phyloP scores from a whole-genome alignment of 164 flowering plant species.

The Aristolochia contorta region DNA sequence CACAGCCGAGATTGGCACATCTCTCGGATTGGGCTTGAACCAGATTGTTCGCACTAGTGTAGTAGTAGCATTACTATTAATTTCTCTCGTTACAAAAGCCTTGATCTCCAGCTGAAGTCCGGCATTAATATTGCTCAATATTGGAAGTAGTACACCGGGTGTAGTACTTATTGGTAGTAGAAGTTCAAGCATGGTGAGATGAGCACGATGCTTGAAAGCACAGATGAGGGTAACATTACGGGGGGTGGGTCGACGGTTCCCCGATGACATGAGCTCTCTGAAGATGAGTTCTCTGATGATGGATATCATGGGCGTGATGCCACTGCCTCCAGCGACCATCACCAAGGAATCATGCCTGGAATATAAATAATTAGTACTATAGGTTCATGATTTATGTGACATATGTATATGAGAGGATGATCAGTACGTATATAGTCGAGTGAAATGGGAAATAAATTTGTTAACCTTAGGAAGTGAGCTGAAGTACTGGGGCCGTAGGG shows the following conservation, averaged over 20 bases:
- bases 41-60: constrained; percentile 26
- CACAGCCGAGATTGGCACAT: constrained; percentile 40
- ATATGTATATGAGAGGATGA: too few relatives aligned
- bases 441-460: not conserved
- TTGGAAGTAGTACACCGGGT: constrained; percentile 18
- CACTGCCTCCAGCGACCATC: constrained; percentile 85
- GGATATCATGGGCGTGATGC: constrained; percentile 74
- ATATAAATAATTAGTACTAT: too few relatives aligned
- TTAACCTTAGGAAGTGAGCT: constrained; percentile 49
- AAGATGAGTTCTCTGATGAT: constrained; percentile 53
- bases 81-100: constrained; percentile 70
- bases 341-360: constrained; percentile 68
- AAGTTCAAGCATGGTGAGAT: constrained; percentile 66
- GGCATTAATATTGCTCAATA: constrained; percentile 16
- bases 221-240: constrained; percentile 39
- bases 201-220: constrained; percentile 44
- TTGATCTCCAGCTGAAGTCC: constrained; percentile 29
- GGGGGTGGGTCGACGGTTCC: constrained; percentile 30
- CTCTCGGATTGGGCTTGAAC: constrained; percentile 52
- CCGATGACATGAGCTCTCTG: constrained; percentile 10
- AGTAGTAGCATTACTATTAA: constrained; percentile 16
- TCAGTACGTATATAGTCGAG: too few relatives aligned
- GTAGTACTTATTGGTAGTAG: constrained; percentile 37
- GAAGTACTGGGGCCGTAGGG: constrained; percentile 84
- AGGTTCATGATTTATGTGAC: too few relatives aligned